Evolutionary conservation across 768 basidiomycete genomes (phyloP).

Genomic region (Hygrophoropsis aurantiaca): DNA sequence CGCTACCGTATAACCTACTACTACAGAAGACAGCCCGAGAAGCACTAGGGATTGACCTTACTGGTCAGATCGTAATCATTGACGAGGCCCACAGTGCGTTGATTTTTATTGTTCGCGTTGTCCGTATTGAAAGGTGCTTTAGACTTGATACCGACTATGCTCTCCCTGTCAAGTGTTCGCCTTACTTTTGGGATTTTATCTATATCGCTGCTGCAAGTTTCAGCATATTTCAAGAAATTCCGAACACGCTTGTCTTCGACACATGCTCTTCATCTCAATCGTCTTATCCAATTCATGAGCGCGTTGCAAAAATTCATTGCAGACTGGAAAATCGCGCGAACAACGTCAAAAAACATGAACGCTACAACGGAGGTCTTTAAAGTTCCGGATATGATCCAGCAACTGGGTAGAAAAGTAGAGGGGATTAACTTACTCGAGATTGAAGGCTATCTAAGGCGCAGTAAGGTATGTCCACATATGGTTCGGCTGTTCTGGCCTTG

Average conservation of each 20-base stretch:
- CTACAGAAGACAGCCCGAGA: constrained; percentile 82
- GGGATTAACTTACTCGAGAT: constrained; percentile 85
- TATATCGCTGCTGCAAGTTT: constrained; percentile 72
- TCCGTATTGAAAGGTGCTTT: constrained; percentile 1
- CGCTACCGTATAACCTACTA: constrained; percentile 90
- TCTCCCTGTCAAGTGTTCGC: constrained; percentile 77
- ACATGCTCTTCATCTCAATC: constrained; percentile 79
- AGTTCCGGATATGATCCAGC: constrained; percentile 60
- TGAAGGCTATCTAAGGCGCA: constrained; percentile 74
- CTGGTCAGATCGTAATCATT: constrained; percentile 82
- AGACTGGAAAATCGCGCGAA: constrained; percentile 47
- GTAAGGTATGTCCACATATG: constrained; percentile 59
- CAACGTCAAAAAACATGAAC: constrained; percentile 12
- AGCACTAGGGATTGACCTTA: constrained; percentile 82
- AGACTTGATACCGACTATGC: constrained; percentile 89
- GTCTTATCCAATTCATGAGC: constrained; percentile 71
- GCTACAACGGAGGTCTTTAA: constrained; percentile 59
- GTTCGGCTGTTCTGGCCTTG: background rate
- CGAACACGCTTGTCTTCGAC: constrained; percentile 67
- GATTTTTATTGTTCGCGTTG: background rate
- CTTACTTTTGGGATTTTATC: constrained; percentile 58
- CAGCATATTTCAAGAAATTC: constrained; percentile 75
- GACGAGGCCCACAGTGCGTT: constrained; percentile 95
- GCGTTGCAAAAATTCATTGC: constrained; percentile 60
- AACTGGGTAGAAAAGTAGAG: constrained; percentile 64